Percentiles rank a stretch among this genome's conserved stretches.
phyloP scores from a whole-genome alignment of 2,329 filamentous ascomycete species.

The Clathrospora elynae region DNA sequence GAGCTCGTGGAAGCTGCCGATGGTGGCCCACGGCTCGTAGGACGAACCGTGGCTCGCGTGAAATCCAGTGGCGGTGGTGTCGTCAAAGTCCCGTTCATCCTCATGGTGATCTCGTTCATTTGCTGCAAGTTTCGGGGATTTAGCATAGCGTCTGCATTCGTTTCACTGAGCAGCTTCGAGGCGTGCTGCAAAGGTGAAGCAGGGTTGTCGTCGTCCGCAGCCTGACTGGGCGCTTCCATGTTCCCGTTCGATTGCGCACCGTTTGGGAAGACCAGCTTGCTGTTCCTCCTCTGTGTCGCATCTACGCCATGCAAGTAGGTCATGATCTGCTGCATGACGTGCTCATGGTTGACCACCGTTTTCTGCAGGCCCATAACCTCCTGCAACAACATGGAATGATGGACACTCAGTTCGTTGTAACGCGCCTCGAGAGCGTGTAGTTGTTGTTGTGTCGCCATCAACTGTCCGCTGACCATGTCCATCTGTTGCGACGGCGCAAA shows the following conservation, averaged over 20 bases:
- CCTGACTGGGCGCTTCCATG: slow-evolving; percentile 50
- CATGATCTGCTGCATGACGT: slow-evolving; percentile 73
- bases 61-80: slow-evolving; percentile 64
- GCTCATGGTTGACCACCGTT: slow-evolving; percentile 73
- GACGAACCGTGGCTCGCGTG: slow-evolving; percentile 54
- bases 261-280: slow-evolving; percentile 52
- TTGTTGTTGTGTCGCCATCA: slow-evolving; percentile 90
- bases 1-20: slow-evolving; percentile 58
- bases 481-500: slow-evolving; percentile 85
- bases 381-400: slow-evolving; percentile 68
- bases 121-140: slow-evolving; percentile 69
- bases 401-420: slow-evolving; percentile 75
- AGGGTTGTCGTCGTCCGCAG: slow-evolving; percentile 64
- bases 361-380: slow-evolving; percentile 69
- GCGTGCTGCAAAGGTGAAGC: slow-evolving; percentile 72
- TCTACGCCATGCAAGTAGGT: slow-evolving; percentile 69
- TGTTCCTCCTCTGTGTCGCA: slow-evolving; percentile 67
- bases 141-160: slow-evolving; percentile 68
- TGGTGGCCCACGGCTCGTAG: slow-evolving; percentile 52
- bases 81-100: slow-evolving; percentile 60
- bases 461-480: slow-evolving; percentile 83
- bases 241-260: slow-evolving; percentile 49
- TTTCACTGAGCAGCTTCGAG: slow-evolving; percentile 67
- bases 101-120: slow-evolving; percentile 63
- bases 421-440: slow-evolving; percentile 85